phyloP scores from a whole-genome alignment of 106 monocot genomes.

The Vanilla planifolia region DNA sequence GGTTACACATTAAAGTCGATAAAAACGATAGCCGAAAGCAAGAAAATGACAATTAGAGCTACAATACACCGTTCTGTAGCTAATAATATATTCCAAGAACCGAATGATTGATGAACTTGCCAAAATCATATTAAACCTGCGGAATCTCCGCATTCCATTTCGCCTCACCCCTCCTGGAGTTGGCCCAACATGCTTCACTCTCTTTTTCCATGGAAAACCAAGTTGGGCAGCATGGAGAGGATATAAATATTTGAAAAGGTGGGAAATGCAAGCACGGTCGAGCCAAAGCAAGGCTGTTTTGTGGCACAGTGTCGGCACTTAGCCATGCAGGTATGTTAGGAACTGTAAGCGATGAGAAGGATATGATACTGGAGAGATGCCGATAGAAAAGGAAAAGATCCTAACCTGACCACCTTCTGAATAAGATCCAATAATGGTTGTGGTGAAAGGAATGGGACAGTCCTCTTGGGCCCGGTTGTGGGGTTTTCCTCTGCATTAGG shows the following conservation, averaged over 20 bases:
- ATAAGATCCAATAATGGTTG: conserved; percentile 5
- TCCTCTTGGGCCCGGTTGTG: background rate
- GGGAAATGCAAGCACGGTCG: background rate
- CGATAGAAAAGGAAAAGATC: background rate
- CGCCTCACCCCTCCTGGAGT: too few relatives aligned
- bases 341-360: background rate
- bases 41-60: too few relatives aligned
- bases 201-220: too few relatives aligned
- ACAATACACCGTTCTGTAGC: too few relatives aligned
- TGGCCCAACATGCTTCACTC: too few relatives aligned
- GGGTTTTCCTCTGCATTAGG: background rate
- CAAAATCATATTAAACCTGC: too few relatives aligned
- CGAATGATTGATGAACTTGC: too few relatives aligned
- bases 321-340: background rate
- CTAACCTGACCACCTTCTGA: conserved; percentile 4
- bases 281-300: background rate
- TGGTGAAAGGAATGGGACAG: conserved; percentile 11
- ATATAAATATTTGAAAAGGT: background rate
- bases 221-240: too few relatives aligned
- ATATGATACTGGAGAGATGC: background rate
- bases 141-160: too few relatives aligned
- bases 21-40: too few relatives aligned
- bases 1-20: too few relatives aligned
- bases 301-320: background rate
- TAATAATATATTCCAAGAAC: too few relatives aligned